phyloP scores from a whole-genome alignment of 495 filamentous ascomycete species.

The Penicillium subrubescens region DNA sequence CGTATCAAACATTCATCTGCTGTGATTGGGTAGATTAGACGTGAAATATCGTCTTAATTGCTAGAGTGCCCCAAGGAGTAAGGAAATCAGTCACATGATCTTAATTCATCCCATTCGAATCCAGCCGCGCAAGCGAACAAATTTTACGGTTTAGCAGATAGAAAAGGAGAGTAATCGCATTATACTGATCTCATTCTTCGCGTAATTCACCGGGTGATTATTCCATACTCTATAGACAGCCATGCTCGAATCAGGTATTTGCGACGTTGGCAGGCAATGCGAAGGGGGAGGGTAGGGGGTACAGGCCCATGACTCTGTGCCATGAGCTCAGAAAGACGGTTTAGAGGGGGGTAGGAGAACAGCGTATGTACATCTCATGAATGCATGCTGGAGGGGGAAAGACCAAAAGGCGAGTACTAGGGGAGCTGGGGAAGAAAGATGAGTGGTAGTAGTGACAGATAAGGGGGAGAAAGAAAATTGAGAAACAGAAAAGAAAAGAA shows the following conservation, averaged over 20 bases:
- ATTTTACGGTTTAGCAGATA: background rate
- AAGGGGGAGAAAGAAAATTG: constrained; percentile 8
- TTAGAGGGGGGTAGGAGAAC: constrained; percentile 15
- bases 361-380: constrained; percentile 47
- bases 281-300: constrained; percentile 12
- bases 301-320: constrained; percentile 15
- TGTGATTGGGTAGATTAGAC: background rate
- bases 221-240: constrained; percentile 43
- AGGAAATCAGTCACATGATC: background rate
- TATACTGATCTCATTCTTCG: constrained; percentile 36
- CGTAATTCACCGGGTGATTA: constrained; percentile 35
- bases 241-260: constrained; percentile 38
- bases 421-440: constrained; percentile 14
- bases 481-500: constrained; percentile 13
- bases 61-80: background rate
- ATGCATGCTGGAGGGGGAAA: constrained; percentile 26
- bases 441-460: constrained; percentile 17
- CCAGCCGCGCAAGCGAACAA: background rate
- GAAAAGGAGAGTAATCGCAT: constrained; percentile 15
- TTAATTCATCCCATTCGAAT: too few relatives aligned
- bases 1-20: background rate
- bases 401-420: constrained; percentile 21
- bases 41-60: background rate
- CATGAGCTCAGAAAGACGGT: constrained; percentile 17
- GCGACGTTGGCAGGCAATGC: constrained; percentile 30